Evolutionary conservation across 2,329 filamentous ascomycete genomes (phyloP).

Genomic region (Diplodia intermedia): DNA sequence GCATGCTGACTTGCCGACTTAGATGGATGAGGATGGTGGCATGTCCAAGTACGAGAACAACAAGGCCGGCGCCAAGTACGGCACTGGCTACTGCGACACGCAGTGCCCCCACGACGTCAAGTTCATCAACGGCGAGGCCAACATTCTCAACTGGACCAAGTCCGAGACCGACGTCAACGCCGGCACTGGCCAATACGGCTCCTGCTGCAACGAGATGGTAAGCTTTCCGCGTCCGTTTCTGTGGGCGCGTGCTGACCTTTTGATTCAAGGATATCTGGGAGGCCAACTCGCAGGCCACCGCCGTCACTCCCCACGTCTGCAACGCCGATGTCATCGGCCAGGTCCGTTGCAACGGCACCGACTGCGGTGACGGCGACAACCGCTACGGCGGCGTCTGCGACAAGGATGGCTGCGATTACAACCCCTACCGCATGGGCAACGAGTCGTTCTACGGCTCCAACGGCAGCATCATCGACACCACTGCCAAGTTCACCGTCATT

Average conservation of each 20-base stretch:
- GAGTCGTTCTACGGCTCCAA: constrained; percentile 66
- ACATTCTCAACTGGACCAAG: constrained; percentile 61
- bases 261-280: constrained; percentile 66
- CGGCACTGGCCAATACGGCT: constrained; percentile 61
- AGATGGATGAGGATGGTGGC: constrained; percentile 70
- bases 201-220: constrained; percentile 57
- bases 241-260: too few relatives aligned
- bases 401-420: constrained; percentile 71
- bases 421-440: constrained; percentile 68
- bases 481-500: constrained; percentile 56
- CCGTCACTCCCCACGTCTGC: constrained; percentile 72
- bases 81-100: constrained; percentile 60
- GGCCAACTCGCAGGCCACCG: constrained; percentile 69
- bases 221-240: neutral
- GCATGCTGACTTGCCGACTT: constrained; percentile 38
- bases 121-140: constrained; percentile 62
- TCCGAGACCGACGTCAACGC: constrained; percentile 62
- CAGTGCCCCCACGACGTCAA: constrained; percentile 59
- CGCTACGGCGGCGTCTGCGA: constrained; percentile 71
- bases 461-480: constrained; percentile 55
- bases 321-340: constrained; percentile 51
- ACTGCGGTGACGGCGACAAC: constrained; percentile 51
- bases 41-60: constrained; percentile 58
- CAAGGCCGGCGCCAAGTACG: constrained; percentile 62
- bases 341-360: constrained; percentile 59